phyloP scores from a whole-genome alignment of 2,329 filamentous ascomycete species.

The Trichoderma asperellum region DNA sequence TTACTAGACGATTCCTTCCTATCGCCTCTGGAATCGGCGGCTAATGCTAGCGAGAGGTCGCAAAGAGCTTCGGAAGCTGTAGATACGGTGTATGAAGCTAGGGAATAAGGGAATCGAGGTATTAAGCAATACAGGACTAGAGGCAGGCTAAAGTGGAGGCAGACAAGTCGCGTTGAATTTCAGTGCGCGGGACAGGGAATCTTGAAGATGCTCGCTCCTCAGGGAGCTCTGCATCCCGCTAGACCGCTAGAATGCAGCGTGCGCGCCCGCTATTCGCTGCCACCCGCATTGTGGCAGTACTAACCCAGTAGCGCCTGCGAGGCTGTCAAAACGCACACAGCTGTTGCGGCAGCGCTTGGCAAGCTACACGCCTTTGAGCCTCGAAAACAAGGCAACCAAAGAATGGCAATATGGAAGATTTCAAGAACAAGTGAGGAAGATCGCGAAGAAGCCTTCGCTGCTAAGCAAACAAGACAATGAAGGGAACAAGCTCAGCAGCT shows the following conservation, averaged over 20 bases:
- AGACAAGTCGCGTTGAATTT: constrained; percentile 25
- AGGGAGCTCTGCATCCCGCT: constrained; percentile 1
- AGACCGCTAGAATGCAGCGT: not conserved
- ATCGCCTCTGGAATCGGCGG: not conserved
- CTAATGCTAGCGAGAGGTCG: constrained; percentile 12
- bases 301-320: not conserved
- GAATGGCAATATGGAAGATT: not conserved
- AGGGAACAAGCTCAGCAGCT: not conserved
- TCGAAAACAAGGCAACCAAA: constrained; percentile 12
- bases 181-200: constrained; percentile 18
- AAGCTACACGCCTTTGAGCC: not conserved
- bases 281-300: not conserved
- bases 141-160: constrained; percentile 22
- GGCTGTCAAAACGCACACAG: not conserved
- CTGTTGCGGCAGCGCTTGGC: not conserved
- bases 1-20: not conserved
- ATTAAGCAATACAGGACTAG: constrained; percentile 19
- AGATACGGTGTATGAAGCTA: not conserved
- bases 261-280: constrained; percentile 3
- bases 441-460: not conserved
- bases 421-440: not conserved
- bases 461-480: not conserved
- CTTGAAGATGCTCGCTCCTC: not conserved
- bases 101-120: constrained; percentile 11
- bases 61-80: constrained; percentile 9